Conservation (phyloP, 2,329 filamentous ascomycete genomes). For the Hymenoscyphus scutula region DNA sequence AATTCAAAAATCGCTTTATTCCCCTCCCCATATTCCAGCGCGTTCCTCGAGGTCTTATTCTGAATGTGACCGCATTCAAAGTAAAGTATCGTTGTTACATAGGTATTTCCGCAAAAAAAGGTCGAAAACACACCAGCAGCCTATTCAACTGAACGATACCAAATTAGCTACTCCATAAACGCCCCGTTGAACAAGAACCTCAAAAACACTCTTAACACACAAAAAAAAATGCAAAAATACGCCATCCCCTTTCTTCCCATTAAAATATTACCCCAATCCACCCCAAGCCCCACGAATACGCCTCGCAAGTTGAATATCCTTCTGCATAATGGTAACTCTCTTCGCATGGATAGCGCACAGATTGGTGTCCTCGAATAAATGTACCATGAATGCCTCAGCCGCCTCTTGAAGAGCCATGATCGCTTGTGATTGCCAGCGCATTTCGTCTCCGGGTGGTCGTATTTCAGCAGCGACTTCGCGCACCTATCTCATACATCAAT, state of each 20-base stretch:
- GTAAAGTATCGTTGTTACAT: constrained; percentile 5
- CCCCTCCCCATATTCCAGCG: background rate
- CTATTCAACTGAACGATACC: constrained; percentile 8
- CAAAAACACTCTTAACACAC: constrained; percentile 8
- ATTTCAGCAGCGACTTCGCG: constrained; percentile 71
- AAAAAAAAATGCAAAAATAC: background rate
- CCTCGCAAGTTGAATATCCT: constrained; percentile 91
- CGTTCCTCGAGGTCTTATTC: background rate
- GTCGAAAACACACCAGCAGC: constrained; percentile 3
- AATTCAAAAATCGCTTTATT: background rate
- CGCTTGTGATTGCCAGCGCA: constrained; percentile 95
- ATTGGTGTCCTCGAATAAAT: constrained; percentile 95
- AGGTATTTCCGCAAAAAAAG: background rate
- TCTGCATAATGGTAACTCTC: constrained; percentile 95
- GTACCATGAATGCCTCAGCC: constrained; percentile 92
- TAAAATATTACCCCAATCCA: constrained; percentile 51
- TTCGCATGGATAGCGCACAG: constrained; percentile 96
- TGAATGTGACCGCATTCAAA: background rate
- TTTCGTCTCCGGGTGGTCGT: constrained; percentile 61
- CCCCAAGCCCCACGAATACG: constrained; percentile 77
- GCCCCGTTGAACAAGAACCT: constrained; percentile 5
- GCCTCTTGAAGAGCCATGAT: constrained; percentile 93
- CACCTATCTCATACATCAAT: constrained; percentile 44
- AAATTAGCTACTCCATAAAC: constrained; percentile 10
- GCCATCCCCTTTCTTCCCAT: background rate